These are phyloP conservation scores for Apiospora malaysiana DNA, from an alignment of 2,329 filamentous ascomycete genomes.

Conservation along the genomic window DNA sequence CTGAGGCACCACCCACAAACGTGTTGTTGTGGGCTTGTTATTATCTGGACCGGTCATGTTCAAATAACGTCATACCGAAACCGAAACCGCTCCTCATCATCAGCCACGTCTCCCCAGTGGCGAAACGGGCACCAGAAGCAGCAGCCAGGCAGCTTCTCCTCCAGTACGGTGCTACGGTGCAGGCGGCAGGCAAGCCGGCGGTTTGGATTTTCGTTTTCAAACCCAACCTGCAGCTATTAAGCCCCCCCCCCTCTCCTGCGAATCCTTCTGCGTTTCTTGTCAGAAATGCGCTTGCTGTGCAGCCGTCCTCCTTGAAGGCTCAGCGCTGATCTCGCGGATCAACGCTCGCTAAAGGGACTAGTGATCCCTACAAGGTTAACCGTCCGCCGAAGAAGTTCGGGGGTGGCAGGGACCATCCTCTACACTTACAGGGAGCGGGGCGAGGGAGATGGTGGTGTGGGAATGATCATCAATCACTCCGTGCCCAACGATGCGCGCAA, in stretches of 20 bases:
- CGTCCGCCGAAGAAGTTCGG: conserved; percentile 8
- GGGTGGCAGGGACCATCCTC: background rate
- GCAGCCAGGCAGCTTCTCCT: background rate
- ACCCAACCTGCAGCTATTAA: background rate
- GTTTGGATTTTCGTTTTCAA: background rate
- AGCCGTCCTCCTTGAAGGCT: background rate
- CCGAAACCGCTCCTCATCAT: background rate
- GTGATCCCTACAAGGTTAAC: conserved; percentile 1
- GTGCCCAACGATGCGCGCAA: conserved; percentile 7
- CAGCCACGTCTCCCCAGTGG: background rate
- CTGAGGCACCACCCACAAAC: background rate
- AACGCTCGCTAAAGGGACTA: background rate
- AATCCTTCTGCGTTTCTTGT: background rate
- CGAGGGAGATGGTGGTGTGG: background rate
- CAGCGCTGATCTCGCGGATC: conserved; percentile 4
- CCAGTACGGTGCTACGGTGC: background rate
- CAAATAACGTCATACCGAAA: background rate
- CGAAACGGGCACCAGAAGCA: background rate
- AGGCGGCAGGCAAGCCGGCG: background rate
- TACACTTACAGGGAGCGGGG: background rate
- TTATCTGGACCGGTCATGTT: background rate
- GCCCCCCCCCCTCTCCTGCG: background rate
- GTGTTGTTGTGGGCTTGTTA: background rate
- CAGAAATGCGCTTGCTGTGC: background rate
- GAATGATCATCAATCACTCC: conserved; percentile 7